phyloP scores from a whole-genome alignment of 305 asterid genomes.

The Fraxinus sp. region DNA sequence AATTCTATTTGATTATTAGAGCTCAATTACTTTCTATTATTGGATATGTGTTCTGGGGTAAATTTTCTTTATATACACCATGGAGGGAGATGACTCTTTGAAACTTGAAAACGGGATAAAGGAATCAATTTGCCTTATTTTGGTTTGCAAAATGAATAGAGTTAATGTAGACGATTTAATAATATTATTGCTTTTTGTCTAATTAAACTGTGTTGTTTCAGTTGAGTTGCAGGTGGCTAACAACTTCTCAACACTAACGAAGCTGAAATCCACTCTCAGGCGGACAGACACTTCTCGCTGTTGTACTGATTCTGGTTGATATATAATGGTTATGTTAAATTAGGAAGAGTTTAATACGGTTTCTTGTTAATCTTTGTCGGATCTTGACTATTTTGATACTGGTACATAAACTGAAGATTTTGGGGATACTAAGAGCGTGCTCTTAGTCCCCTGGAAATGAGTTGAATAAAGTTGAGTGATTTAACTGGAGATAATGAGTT shows the following conservation, averaged over 20 bases:
- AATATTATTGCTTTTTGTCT: neutral
- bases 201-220: neutral
- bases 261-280: neutral
- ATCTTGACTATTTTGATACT: conserved; percentile 29
- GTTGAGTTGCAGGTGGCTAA: neutral
- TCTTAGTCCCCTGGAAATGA: conserved; percentile 88
- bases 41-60: neutral
- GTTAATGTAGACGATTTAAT: neutral
- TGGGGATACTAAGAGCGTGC: conserved; percentile 85
- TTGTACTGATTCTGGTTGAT: neutral
- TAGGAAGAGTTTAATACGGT: conserved; percentile 9
- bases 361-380: conserved; percentile 24
- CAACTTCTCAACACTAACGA: neutral
- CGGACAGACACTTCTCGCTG: neutral
- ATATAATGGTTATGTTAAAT: conserved; percentile 7
- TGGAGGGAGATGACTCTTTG: neutral
- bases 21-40: neutral
- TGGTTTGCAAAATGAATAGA: neutral
- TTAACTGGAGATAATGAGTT: conserved; percentile 48
- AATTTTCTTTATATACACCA: neutral
- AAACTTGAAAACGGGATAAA: neutral
- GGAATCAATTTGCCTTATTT: neutral
- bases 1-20: neutral
- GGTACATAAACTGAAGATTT: conserved; percentile 26
- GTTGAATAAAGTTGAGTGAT: conserved; percentile 28